Evolutionary conservation across 345 rosid species (phyloP).

Genomic region (Aegle marmelos): DNA sequence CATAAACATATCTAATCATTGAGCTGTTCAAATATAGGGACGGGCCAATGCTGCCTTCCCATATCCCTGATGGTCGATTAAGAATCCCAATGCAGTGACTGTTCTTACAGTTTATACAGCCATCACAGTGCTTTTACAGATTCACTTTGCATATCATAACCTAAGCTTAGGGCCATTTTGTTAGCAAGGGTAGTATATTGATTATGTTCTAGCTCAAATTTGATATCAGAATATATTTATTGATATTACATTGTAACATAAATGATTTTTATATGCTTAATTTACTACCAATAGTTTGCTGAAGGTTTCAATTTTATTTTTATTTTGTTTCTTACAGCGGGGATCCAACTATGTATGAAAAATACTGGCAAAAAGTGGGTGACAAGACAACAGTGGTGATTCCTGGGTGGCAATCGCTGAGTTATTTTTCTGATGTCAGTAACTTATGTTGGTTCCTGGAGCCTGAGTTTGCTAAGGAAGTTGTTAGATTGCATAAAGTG

Average conservation of each 20-base stretch:
- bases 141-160: not conserved
- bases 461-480: slow-evolving; percentile 61
- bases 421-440: slow-evolving; percentile 71
- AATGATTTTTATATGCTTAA: not conserved
- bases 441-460: slow-evolving; percentile 90
- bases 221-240: not conserved
- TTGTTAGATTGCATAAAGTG: slow-evolving; percentile 56
- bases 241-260: not conserved
- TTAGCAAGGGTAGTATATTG: not conserved
- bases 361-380: slow-evolving; percentile 65
- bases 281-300: not conserved
- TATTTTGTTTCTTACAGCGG: slow-evolving; percentile 50
- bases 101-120: not conserved
- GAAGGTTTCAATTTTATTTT: not conserved
- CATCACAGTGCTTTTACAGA: not conserved
- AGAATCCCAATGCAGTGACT: slow-evolving; percentile 5
- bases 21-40: slow-evolving; percentile 14
- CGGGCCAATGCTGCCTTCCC: slow-evolving; percentile 25
- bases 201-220: not conserved
- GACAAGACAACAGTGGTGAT: slow-evolving; percentile 68
- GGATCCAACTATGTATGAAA: slow-evolving; percentile 88
- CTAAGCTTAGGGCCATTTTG: not conserved
- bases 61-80: not conserved
- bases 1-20: slow-evolving; percentile 26
- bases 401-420: slow-evolving; percentile 82